Evolutionary conservation across 805 yeast species (phyloP).

Genomic region (Sugiyamaella valdiviana): DNA sequence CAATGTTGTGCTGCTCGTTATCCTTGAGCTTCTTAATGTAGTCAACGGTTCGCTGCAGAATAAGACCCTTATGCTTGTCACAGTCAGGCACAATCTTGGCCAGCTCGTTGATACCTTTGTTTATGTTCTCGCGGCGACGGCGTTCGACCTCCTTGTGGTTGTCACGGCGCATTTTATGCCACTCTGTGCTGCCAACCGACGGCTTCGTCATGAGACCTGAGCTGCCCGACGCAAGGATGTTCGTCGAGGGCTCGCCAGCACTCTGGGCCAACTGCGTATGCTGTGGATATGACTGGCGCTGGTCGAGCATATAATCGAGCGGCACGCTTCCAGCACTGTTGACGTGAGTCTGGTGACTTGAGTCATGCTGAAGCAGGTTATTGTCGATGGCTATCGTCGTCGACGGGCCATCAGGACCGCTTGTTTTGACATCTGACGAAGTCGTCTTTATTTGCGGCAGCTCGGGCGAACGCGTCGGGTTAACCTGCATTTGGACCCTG

Average conservation of each 20-base stretch:
- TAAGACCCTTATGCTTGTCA: slow-evolving; percentile 87
- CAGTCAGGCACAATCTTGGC: slow-evolving; percentile 72
- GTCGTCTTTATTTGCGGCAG: background rate
- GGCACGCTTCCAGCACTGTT: background rate
- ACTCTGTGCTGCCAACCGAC: slow-evolving; percentile 69
- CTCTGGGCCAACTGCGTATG: background rate
- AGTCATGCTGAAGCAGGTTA: slow-evolving; percentile 1
- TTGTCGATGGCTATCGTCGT: background rate
- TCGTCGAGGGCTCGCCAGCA: background rate
- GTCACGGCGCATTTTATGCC: slow-evolving; percentile 76
- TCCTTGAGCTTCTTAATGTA: slow-evolving; percentile 85
- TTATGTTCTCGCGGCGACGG: slow-evolving; percentile 83
- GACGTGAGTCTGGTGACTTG: background rate
- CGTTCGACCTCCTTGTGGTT: slow-evolving; percentile 96
- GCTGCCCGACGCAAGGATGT: background rate
- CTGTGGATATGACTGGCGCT: background rate
- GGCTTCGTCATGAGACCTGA: slow-evolving; percentile 32
- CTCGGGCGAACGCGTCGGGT: background rate
- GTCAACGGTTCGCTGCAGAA: slow-evolving; percentile 81
- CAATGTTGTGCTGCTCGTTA: slow-evolving; percentile 81
- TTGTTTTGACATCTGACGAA: background rate
- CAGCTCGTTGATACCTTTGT: slow-evolving; percentile 75
- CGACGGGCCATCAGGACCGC: background rate
- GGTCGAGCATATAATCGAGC: slow-evolving; percentile 4
- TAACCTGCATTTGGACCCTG: background rate